phyloP scores from a whole-genome alignment of 306 rosid genomes.

The Quercus wislizeni region DNA sequence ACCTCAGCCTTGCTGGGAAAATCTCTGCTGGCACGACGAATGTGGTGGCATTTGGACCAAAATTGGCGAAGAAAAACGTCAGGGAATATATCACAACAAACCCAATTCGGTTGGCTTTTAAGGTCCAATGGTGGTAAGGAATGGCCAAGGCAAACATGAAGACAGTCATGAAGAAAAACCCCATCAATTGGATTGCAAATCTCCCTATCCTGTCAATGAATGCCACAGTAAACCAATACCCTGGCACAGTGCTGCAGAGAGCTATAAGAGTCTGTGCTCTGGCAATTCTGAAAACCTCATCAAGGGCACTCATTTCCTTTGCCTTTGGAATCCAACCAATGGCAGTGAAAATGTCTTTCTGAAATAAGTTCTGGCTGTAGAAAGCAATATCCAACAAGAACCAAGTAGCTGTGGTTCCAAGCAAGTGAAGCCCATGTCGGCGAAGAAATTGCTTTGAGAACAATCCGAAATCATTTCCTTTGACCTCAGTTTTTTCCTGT shows the following conservation, averaged over 20 bases:
- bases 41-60: slow-evolving; percentile 85
- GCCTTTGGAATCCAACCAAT: slow-evolving; percentile 84
- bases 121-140: slow-evolving; percentile 88
- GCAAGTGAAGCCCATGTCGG: slow-evolving; percentile 74
- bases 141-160: slow-evolving; percentile 89
- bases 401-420: slow-evolving; percentile 81
- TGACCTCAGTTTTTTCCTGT: slow-evolving; percentile 25
- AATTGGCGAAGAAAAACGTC: slow-evolving; percentile 90
- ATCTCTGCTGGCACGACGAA: slow-evolving; percentile 92
- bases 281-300: slow-evolving; percentile 67
- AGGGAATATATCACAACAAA: slow-evolving; percentile 75
- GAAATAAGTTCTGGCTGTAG: slow-evolving; percentile 87
- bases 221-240: slow-evolving; percentile 89
- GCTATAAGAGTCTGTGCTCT: slow-evolving; percentile 89
- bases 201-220: slow-evolving; percentile 69
- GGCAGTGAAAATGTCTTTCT: slow-evolving; percentile 82
- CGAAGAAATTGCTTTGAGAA: slow-evolving; percentile 48
- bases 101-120: slow-evolving; percentile 53
- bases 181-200: slow-evolving; percentile 67
- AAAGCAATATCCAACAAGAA: slow-evolving; percentile 80
- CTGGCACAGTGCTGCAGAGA: slow-evolving; percentile 83
- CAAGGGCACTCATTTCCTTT: slow-evolving; percentile 71
- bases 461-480: slow-evolving; percentile 58
- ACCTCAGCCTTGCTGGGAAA: slow-evolving; percentile 74
- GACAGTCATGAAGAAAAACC: slow-evolving; percentile 84